Evolutionary conservation across 2,329 filamentous ascomycete species (phyloP), one percentile per base, ranked within the genome.

Genomic region (Colletotrichum camelliae): DNA sequence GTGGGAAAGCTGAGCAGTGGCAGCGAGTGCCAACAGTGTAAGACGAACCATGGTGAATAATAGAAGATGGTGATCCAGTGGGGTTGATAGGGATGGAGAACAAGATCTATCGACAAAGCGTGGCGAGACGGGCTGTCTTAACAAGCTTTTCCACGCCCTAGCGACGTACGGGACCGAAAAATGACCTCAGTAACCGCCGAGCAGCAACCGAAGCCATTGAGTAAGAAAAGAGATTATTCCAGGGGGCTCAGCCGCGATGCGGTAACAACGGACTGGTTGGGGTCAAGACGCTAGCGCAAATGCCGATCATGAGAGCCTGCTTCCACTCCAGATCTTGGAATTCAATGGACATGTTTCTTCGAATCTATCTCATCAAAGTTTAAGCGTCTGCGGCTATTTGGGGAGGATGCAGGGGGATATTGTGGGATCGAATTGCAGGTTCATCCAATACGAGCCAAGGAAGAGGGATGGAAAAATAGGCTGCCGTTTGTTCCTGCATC

Each of bases 11-110:
- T 62, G 71, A 12, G 39, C 10, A 3, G 33, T 31, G 39, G 66
- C 71, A 65, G 74, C 66, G 12, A 76, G 52, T 27, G 71, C 60
- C 71, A 75, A 27, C 2, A 76, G 18, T 35, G 18, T 66, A 31
- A 75, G 65, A 29, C 65, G 74, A 52, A 76, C 65, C 74, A 76
- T 76, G n/a, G 33, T 76, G 71, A 37, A 18, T 16, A 8, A 61
- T 39, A 21, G 33, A 33, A 48, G 39, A 9, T 16, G 35, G 10
- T 10, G 29, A 6, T 7, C 8, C 61, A 35, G 21, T 37, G 64
- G n/a, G 1, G 43, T 31, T 33, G 43, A 70, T 43, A 35, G 57
- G 39, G 24, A 72, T 48, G 64, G 12, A n/a, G 33, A 62, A 16
- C 21, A 27, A 27, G 39, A 15, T 15, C 16, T 4, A 31, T 4